Base-by-base conservation (phyloP, 2,329 filamentous ascomycete species). In the Verticillium zaregamsianum region DNA sequence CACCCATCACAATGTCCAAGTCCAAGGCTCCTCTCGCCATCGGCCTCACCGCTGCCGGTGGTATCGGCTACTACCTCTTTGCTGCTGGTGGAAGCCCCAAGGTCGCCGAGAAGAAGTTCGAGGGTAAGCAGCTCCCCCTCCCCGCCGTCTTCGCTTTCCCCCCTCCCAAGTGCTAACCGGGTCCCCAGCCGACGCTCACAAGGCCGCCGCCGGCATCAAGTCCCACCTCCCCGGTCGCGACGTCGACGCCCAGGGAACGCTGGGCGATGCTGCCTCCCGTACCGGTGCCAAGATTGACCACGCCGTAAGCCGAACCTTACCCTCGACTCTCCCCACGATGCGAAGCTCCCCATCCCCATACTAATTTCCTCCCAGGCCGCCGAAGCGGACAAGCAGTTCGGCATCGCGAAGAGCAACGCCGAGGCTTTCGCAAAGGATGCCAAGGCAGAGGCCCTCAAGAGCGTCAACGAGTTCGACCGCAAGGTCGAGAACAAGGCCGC, bases 11-110 rank as follows among this genome's bases (percentile, higher is more conserved):
- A 66, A 84, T 83, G 80, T 80, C 79, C 66, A 75, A 72, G 64
- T 81, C 81, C 58, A 77, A 77, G 67, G 68, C 76, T 52, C 81
- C 82, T 67, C 68, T 81, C 66, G 71, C 80, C 68, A 72, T 89
- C 69, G 90, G 88, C 69, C 77, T 87, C 67, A 85, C 82, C 63
- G 87, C 86, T 66, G 89, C 84, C 35, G 86, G 85, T 69, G 90
- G 87, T 66, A 80, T 88, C 62, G 92, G 90, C 54, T 98, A 97
- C 83, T 98, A 98, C 81, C 85, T 98, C 65, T 99, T 96, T 82
- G 83, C 79, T 59, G 90, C 93, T 17, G 94, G 94, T 64, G 93
- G 94, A 62, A 85, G 87, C 74, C 83, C 92, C 59, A 91, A 90
- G 76, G 87, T 85, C 58, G 94, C 93, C n/a, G 87, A 93, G 83